Conservation (phyloP, 352 stramenopile genomes). For the Thraustotheca clavata region DNA sequence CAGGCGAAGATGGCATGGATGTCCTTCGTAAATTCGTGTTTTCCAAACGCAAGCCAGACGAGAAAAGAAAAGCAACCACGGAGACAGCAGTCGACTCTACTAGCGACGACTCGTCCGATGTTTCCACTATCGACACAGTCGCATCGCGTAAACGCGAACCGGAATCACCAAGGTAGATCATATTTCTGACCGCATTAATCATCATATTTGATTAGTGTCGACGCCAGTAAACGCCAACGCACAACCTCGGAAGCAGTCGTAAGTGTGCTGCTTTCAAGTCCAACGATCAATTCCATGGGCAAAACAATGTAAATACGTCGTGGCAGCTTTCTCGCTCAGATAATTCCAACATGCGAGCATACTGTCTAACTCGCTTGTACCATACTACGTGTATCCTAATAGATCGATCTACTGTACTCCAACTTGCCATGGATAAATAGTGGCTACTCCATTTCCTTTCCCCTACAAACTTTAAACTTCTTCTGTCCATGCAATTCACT, state of each 20-base stretch:
- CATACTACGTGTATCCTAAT: not conserved
- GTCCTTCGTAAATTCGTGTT: slow-evolving; percentile 78
- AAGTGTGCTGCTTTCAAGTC: slow-evolving; percentile 13
- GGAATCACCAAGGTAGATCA: not conserved
- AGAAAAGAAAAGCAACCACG: slow-evolving; percentile 28
- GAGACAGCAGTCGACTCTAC: not conserved
- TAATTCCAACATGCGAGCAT: not conserved
- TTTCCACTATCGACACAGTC: not conserved
- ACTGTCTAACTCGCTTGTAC: not conserved
- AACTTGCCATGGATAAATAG: no score
- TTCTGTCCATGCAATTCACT: not conserved
- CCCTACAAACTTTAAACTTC: not conserved
- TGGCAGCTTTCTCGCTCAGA: not conserved
- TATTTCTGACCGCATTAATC: not conserved
- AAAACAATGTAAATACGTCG: not conserved
- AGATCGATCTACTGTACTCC: not conserved
- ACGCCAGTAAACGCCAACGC: slow-evolving; percentile 2
- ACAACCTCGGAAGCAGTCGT: not conserved
- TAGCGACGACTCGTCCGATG: slow-evolving; percentile 2
- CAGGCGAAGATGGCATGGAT: slow-evolving; percentile 75
- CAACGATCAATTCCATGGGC: slow-evolving; percentile 6
- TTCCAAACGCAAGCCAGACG: slow-evolving; percentile 63
- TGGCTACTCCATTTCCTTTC: not conserved
- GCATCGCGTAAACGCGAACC: not conserved
- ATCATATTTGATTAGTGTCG: not conserved